A percentile compares a stretch with the other conserved stretches of the same genome.
phyloP scores from a whole-genome alignment of 306 rosid genomes.

The Cicer pinnatifidum region DNA sequence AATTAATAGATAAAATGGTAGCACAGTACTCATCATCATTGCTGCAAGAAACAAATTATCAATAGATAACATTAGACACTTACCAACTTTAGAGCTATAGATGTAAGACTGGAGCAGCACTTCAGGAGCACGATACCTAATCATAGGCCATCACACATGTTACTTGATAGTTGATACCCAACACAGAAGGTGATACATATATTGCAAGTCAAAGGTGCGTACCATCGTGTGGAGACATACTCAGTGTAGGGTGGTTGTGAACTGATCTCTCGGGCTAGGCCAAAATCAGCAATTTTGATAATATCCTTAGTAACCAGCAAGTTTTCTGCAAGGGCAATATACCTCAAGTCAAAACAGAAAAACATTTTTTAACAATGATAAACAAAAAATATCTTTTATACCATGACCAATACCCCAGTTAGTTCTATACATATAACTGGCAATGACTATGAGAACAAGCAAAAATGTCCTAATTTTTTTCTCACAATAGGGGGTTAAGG shows the following conservation, averaged over 20 bases:
- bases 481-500: not conserved
- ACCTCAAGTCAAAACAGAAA: constrained; percentile 25
- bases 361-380: not conserved
- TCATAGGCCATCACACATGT: constrained; percentile 34
- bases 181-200: constrained; percentile 17
- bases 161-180: constrained; percentile 8
- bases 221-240: constrained; percentile 97
- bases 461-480: not conserved
- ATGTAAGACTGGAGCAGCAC: constrained; percentile 91
- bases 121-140: constrained; percentile 99
- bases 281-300: constrained; percentile 95
- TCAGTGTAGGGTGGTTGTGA: constrained; percentile 95
- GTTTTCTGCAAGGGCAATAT: constrained; percentile 63
- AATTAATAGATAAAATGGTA: constrained; percentile 12
- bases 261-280: constrained; percentile 86
- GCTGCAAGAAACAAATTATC: not conserved
- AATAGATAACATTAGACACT: constrained; percentile 44
- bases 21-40: constrained; percentile 30
- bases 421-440: not conserved
- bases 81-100: constrained; percentile 90
- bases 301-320: constrained; percentile 78
- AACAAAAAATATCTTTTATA: not conserved
- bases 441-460: not conserved
- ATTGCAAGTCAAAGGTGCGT: constrained; percentile 40
- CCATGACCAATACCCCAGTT: not conserved